Evolutionary conservation across 2,329 filamentous ascomycete species (phyloP).

Genomic region (Botryotinia globosa): DNA sequence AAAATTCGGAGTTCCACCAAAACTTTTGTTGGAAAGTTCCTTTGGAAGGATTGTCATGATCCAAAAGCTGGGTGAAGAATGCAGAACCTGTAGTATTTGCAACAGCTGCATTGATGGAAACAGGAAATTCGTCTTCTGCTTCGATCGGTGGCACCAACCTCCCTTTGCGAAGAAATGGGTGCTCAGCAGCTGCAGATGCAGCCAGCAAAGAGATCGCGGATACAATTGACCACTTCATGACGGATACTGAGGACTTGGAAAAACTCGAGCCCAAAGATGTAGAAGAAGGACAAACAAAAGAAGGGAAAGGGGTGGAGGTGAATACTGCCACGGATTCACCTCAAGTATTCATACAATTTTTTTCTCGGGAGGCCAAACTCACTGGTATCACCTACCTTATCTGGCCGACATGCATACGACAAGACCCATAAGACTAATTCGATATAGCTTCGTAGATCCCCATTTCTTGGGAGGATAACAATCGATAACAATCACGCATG

Average conservation of each 20-base stretch:
- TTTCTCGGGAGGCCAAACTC: not conserved
- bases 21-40: conserved; percentile 55
- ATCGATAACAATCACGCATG: conserved; percentile 4
- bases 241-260: not conserved
- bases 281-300: not conserved
- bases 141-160: conserved; percentile 32
- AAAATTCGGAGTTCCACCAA: conserved; percentile 51
- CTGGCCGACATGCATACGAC: conserved; percentile 11
- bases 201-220: conserved; percentile 28
- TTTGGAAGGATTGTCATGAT: conserved; percentile 54
- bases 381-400: conserved; percentile 19
- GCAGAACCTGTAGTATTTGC: conserved; percentile 28
- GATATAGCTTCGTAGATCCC: conserved; percentile 5
- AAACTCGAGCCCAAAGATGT: not conserved
- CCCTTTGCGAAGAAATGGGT: conserved; percentile 27
- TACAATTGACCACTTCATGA: conserved; percentile 33
- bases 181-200: conserved; percentile 22
- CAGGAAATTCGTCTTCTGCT: conserved; percentile 23
- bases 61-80: conserved; percentile 49
- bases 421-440: not conserved
- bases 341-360: conserved; percentile 2
- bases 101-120: conserved; percentile 16
- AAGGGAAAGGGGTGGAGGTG: not conserved
- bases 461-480: not conserved
- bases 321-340: not conserved